These are phyloP conservation scores for Cerrena zonata DNA, from an alignment of 1,284 basidiomycete species.

Conservation along the genomic window DNA sequence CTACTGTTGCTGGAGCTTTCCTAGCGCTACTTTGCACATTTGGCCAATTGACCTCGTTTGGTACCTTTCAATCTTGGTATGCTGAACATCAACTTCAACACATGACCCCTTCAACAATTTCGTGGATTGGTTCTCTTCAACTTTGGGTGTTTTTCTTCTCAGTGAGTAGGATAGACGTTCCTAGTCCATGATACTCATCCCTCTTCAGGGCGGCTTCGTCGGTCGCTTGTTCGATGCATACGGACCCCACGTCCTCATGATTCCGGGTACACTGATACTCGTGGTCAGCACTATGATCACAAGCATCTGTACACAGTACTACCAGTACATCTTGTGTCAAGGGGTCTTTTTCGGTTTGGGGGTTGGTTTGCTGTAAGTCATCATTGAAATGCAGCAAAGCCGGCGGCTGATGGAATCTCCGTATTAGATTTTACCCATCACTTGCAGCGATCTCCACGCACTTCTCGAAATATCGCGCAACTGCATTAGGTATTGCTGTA, in stretches of 20 bases:
- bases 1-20: slow-evolving; percentile 31
- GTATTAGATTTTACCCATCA: slow-evolving; percentile 25
- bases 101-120: slow-evolving; percentile 34
- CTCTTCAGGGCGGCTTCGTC: slow-evolving; percentile 26
- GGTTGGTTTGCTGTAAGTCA: slow-evolving; percentile 30
- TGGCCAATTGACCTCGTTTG: slow-evolving; percentile 34
- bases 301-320: slow-evolving; percentile 32
- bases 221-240: slow-evolving; percentile 34
- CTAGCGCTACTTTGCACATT: slow-evolving; percentile 34
- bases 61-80: slow-evolving; percentile 41
- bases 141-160: slow-evolving; percentile 35
- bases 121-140: slow-evolving; percentile 45
- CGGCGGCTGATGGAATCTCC: neutral
- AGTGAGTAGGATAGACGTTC: slow-evolving; percentile 23
- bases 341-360: slow-evolving; percentile 33
- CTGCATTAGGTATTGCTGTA: slow-evolving; percentile 45
- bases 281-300: slow-evolving; percentile 34
- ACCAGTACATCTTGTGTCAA: slow-evolving; percentile 35
- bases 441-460: slow-evolving; percentile 39
- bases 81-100: slow-evolving; percentile 32
- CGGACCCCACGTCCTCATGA: slow-evolving; percentile 26
- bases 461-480: slow-evolving; percentile 50
- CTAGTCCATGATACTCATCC: neutral
- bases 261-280: slow-evolving; percentile 28
- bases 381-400: neutral